Evolutionary conservation across 2,329 filamentous ascomycete species (phyloP).

Genomic region (Herpotrichia juniperi): DNA sequence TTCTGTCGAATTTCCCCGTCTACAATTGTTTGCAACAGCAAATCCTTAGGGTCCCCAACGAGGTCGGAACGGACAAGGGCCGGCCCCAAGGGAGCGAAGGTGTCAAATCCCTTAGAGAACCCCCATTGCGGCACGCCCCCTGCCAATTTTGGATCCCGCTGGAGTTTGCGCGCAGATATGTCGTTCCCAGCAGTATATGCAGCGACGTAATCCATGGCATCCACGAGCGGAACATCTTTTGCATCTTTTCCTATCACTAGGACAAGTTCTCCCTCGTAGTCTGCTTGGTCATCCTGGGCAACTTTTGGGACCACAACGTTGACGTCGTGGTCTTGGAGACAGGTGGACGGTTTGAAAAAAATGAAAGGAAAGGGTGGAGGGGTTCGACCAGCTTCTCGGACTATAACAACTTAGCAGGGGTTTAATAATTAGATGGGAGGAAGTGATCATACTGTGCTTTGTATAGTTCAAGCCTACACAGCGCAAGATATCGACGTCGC

Average conservation of each 20-base stretch:
- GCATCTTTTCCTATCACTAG: conserved; percentile 58
- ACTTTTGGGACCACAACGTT: conserved; percentile 16
- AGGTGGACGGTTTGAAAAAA: conserved; percentile 26
- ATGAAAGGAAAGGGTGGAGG: conserved; percentile 20
- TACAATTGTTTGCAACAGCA: conserved; percentile 51
- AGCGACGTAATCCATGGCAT: conserved; percentile 55
- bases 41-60: conserved; percentile 47
- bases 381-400: too few species aligned
- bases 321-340: conserved; percentile 13
- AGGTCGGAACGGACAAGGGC: conserved; percentile 49
- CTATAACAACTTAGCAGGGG: too few species aligned
- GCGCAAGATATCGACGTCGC: conserved; percentile 51
- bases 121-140: conserved; percentile 51
- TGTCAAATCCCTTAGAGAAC: conserved; percentile 61
- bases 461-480: conserved; percentile 53
- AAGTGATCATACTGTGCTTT: conserved; percentile 23
- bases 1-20: conserved; percentile 54
- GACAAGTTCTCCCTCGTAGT: conserved; percentile 29
- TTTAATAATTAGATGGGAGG: too few species aligned
- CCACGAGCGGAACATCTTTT: conserved; percentile 50
- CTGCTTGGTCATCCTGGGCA: conserved; percentile 15
- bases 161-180: conserved; percentile 56
- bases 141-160: conserved; percentile 39
- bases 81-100: conserved; percentile 58
- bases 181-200: conserved; percentile 62